Conservation (phyloP, 163 green algal genomes). For the Scenedesmus sp. region DNA sequence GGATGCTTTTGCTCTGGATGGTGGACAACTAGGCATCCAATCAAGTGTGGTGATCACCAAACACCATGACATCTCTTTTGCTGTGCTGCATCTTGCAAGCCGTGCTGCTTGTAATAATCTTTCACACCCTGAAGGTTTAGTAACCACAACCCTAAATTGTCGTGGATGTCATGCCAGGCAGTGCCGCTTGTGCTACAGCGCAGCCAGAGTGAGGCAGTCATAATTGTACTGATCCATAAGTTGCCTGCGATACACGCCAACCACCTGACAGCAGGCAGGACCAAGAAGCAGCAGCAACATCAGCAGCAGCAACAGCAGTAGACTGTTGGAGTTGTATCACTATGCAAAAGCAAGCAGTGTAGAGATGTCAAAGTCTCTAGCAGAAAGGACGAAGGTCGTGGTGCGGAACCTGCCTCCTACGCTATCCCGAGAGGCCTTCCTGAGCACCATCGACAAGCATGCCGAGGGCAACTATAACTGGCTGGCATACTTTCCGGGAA, state of each 20-base stretch:
- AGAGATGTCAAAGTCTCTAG: constrained; percentile 2
- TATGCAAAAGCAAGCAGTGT: background rate
- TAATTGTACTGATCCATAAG: background rate
- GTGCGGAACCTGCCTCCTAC: constrained; percentile 83
- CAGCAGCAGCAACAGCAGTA: constrained; percentile 13
- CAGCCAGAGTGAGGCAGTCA: no score
- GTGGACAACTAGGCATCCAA: no score
- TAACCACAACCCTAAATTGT: no score
- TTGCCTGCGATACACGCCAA: background rate
- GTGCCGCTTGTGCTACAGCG: no score
- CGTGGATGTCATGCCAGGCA: no score
- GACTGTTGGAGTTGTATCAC: background rate
- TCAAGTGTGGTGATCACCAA: no score
- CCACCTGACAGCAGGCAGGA: background rate
- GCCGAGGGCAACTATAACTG: constrained; percentile 71
- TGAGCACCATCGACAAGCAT: constrained; percentile 68
- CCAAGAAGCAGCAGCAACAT: background rate
- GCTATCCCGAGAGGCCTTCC: constrained; percentile 72
- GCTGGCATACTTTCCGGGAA: constrained; percentile 84
- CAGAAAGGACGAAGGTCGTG: constrained; percentile 79
- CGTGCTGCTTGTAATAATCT: no score
- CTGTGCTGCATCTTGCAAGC: no score
- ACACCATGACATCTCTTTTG: no score
- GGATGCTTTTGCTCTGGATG: no score
- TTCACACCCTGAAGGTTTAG: no score